These are phyloP conservation scores for Abelmoschus esculentus DNA, from an alignment of 345 rosid genomes.

Conservation along the genomic window DNA sequence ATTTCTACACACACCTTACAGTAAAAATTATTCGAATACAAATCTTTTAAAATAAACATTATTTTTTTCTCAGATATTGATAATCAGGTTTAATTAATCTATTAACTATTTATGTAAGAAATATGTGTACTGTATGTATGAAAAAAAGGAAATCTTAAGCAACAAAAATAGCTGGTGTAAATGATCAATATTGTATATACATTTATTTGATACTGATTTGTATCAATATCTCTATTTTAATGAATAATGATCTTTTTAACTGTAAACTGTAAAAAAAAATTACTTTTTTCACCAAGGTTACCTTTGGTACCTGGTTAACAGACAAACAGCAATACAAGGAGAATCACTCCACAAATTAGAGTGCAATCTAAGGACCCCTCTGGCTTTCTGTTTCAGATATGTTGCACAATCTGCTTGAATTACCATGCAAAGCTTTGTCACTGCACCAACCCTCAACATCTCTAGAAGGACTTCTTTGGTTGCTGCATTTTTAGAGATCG, in stretches of 20 bases:
- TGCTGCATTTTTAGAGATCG: slow-evolving; percentile 28
- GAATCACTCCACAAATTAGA: slow-evolving; percentile 44
- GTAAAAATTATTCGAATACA: no score
- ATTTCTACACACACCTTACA: no score
- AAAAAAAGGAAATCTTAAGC: no score
- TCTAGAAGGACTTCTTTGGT: slow-evolving; percentile 28
- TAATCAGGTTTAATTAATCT: no score
- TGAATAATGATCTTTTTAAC: not conserved
- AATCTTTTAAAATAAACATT: no score
- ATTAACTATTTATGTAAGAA: no score
- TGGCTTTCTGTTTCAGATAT: slow-evolving; percentile 39
- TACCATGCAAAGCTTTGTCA: slow-evolving; percentile 59
- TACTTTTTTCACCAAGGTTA: not conserved
- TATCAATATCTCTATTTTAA: not conserved
- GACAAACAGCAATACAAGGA: slow-evolving; percentile 49
- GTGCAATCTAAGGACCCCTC: slow-evolving; percentile 36
- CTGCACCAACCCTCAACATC: slow-evolving; percentile 57
- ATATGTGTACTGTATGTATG: no score
- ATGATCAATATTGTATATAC: not conserved
- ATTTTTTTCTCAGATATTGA: no score
- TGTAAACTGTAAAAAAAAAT: not conserved
- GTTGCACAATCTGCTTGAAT: slow-evolving; percentile 40
- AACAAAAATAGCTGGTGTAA: no score
- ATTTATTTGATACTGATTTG: not conserved
- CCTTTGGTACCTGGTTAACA: slow-evolving; percentile 32